These are phyloP conservation scores for Vitis hybrid DNA, from an alignment of 177 flowering plant genomes.

Conservation along the genomic window DNA sequence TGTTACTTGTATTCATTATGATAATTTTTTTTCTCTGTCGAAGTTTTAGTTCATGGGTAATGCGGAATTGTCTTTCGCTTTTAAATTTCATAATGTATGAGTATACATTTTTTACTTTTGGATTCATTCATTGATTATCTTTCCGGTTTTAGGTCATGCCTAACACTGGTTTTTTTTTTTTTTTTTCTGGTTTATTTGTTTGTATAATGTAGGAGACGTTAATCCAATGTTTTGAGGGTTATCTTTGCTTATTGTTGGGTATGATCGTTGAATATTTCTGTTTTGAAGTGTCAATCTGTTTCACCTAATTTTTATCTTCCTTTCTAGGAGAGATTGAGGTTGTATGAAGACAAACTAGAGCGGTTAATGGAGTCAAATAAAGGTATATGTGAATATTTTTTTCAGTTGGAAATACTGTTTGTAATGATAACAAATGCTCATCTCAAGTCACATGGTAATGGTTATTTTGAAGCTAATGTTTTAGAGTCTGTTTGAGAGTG, in stretches of 20 bases:
- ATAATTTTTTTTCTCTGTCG: slow-evolving; percentile 6
- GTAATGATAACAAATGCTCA: neutral
- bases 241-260: too few relatives aligned
- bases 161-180: too few relatives aligned
- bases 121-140: too few relatives aligned
- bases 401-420: neutral
- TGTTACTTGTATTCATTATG: slow-evolving; percentile 18
- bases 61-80: neutral
- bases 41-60: slow-evolving; percentile 7
- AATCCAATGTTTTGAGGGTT: too few relatives aligned
- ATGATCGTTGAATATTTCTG: neutral
- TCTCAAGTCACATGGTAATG: too few relatives aligned
- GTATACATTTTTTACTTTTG: too few relatives aligned
- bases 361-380: slow-evolving; percentile 54
- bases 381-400: slow-evolving; percentile 44
- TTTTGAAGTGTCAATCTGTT: slow-evolving; percentile 4
- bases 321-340: slow-evolving; percentile 72
- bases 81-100: too few relatives aligned
- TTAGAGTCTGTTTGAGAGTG: too few relatives aligned
- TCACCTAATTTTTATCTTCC: neutral
- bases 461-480: too few relatives aligned
- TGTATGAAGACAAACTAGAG: slow-evolving; percentile 80
- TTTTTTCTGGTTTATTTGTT: too few relatives aligned
- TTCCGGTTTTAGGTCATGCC: too few relatives aligned
- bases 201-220: too few relatives aligned